Evolutionary conservation across 768 basidiomycete species (phyloP).

Genomic region (Russula sp.): DNA sequence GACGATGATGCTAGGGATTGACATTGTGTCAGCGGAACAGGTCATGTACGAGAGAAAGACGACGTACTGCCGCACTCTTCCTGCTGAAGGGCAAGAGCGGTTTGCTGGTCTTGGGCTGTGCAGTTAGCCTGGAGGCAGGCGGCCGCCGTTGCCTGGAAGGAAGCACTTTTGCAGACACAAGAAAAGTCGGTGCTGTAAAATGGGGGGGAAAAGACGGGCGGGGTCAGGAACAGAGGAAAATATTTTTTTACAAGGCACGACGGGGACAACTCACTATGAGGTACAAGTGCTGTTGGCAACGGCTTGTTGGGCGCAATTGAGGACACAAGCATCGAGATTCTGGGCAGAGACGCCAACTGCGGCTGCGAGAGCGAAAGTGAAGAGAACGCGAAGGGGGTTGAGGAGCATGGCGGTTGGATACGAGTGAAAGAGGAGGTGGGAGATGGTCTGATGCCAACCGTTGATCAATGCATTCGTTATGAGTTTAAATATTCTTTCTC

Average conservation of each 20-base stretch:
- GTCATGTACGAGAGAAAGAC: neutral
- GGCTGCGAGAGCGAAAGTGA: neutral
- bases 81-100: constrained; percentile 30
- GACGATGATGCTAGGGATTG: neutral
- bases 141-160: constrained; percentile 32
- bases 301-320: neutral
- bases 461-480: neutral
- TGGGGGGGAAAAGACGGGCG: neutral
- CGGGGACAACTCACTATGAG: neutral
- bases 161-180: constrained; percentile 34
- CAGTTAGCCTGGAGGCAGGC: constrained; percentile 34
- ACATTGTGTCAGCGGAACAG: neutral
- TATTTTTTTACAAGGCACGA: neutral
- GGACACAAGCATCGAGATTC: neutral
- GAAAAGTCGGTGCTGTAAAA: constrained; percentile 30
- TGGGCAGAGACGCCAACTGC: constrained; percentile 7
- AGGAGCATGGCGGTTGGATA: neutral
- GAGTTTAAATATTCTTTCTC: too few species aligned
- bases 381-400: neutral
- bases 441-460: neutral
- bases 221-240: neutral
- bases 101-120: constrained; percentile 25
- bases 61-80: constrained; percentile 29
- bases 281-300: neutral
- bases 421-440: neutral